Conservation (phyloP, 495 filamentous ascomycete species). For the Rostrohypoxylon terebratum region DNA sequence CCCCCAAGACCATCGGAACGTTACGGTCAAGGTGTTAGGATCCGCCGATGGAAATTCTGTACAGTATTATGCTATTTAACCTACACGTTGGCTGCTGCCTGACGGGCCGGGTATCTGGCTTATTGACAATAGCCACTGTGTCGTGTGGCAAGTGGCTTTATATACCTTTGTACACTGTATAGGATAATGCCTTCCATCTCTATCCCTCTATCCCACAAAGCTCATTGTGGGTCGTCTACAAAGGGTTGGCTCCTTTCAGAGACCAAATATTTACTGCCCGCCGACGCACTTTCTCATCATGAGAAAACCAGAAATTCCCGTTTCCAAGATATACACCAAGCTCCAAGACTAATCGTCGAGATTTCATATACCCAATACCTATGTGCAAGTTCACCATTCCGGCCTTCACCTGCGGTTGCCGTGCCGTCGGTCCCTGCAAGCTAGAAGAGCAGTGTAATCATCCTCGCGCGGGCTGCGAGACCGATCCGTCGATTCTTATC, state of each 20-base stretch:
- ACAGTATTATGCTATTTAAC: neutral
- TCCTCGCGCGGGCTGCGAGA: constrained; percentile 27
- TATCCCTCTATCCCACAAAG: neutral
- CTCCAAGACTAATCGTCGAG: neutral
- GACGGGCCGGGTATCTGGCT: neutral
- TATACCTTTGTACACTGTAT: neutral
- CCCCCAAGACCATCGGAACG: neutral
- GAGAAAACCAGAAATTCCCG: neutral
- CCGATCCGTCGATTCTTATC: constrained; percentile 33
- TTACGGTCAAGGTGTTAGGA: neutral
- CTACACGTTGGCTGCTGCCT: neutral
- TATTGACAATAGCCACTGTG: neutral
- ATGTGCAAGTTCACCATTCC: constrained; percentile 43
- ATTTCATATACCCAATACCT: neutral
- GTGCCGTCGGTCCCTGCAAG: constrained; percentile 24
- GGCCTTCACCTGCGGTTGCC: constrained; percentile 40
- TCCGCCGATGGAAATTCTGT: neutral
- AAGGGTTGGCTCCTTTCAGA: neutral
- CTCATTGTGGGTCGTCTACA: neutral
- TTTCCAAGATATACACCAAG: neutral
- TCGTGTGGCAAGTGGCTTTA: neutral
- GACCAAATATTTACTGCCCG: neutral
- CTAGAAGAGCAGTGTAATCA: constrained; percentile 20
- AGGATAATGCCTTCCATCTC: neutral
- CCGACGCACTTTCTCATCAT: neutral